A percentile compares a stretch with the other conserved stretches of the same genome.
Evolutionary conservation across 345 rosid species (phyloP).

Genomic region (Laguncularia racemosa): DNA sequence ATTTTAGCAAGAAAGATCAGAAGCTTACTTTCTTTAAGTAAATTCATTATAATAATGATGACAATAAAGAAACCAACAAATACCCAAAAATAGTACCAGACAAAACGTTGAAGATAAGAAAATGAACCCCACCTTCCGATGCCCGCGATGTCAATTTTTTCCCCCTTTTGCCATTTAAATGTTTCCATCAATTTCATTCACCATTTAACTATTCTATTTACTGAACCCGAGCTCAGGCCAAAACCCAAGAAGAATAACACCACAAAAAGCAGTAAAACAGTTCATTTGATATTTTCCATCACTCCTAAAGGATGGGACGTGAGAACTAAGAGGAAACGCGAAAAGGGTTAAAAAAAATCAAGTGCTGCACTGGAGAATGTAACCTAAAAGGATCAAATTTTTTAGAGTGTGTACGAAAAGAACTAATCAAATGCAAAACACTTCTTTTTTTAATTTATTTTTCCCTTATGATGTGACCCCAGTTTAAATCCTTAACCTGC

Average conservation of each 20-base stretch:
- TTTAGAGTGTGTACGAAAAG: background rate
- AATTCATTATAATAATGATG: no score
- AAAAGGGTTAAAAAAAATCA: background rate
- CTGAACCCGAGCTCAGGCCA: no score
- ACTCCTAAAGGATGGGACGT: constrained; percentile 5
- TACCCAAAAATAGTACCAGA: constrained; percentile 7
- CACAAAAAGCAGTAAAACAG: no score
- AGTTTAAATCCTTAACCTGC: constrained; percentile 46
- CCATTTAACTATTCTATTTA: no score
- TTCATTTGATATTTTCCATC: no score
- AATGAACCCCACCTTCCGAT: constrained; percentile 7
- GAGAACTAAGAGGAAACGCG: constrained; percentile 7
- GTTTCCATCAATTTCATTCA: no score
- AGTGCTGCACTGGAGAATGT: background rate
- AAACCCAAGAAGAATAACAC: no score
- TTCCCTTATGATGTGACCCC: constrained; percentile 38
- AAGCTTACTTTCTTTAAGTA: no score
- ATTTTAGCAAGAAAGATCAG: no score
- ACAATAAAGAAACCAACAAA: background rate
- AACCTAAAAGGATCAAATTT: no score
- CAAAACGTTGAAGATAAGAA: constrained; percentile 6
- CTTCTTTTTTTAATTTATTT: constrained; percentile 8
- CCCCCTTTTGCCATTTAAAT: no score
- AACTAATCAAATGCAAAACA: background rate
- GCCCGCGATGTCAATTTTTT: no score